Evolutionary conservation across 805 yeast genomes (phyloP).

Genomic region (Cyberlindnera bimundalis): DNA sequence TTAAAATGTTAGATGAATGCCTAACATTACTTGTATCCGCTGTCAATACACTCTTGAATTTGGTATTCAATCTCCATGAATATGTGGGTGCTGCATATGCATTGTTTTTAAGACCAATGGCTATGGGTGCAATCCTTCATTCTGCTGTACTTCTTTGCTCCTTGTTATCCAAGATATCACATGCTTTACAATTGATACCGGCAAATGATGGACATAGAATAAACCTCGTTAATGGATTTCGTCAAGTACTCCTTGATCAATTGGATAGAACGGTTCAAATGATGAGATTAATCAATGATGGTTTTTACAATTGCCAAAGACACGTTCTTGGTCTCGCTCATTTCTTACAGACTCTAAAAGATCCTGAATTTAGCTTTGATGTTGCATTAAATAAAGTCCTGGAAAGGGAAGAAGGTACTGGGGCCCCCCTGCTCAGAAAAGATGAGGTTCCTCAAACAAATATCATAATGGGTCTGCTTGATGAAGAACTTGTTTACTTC

Average conservation of each 20-base stretch:
- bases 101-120: constrained; percentile 38
- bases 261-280: constrained; percentile 13
- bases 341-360: constrained; percentile 13
- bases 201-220: constrained; percentile 1
- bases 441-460: constrained; percentile 3
- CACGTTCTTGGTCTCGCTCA: constrained; percentile 14
- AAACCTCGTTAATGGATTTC: constrained; percentile 7
- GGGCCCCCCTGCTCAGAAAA: background rate
- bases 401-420: too few species aligned
- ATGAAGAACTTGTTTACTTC: background rate
- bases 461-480: background rate
- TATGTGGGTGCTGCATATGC: constrained; percentile 38
- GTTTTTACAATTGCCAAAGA: constrained; percentile 18
- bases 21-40: constrained; percentile 29
- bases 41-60: constrained; percentile 29
- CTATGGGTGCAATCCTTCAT: constrained; percentile 7
- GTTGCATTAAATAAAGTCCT: background rate
- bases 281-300: constrained; percentile 13
- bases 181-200: constrained; percentile 11
- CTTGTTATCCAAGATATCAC: constrained; percentile 11
- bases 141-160: constrained; percentile 11
- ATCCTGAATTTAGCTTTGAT: constrained; percentile 19
- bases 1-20: constrained; percentile 32
- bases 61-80: constrained; percentile 30
- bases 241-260: background rate